These are phyloP conservation scores for Casaregolazyma suthepensis DNA, from an alignment of 1,139 yeast species.

Conservation along the genomic window DNA sequence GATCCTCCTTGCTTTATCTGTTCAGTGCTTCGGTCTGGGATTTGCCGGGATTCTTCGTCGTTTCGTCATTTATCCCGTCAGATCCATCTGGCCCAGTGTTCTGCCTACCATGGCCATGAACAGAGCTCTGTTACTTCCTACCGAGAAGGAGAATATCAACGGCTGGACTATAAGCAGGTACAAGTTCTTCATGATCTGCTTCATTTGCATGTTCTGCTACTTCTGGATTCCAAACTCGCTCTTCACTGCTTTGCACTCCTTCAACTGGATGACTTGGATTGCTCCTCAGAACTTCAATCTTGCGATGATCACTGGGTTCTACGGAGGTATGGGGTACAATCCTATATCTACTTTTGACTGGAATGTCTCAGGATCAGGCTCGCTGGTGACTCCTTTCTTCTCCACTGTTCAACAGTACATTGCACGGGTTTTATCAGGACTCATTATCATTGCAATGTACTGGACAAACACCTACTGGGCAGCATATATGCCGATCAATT, in stretches of 20 bases:
- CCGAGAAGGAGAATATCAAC: slow-evolving; percentile 31
- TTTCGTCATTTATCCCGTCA: slow-evolving; percentile 51
- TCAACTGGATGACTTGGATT: slow-evolving; percentile 63
- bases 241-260: slow-evolving; percentile 44
- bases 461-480: slow-evolving; percentile 49
- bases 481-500: slow-evolving; percentile 47
- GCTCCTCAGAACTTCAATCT: slow-evolving; percentile 48
- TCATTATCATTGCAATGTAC: slow-evolving; percentile 37
- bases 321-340: slow-evolving; percentile 48
- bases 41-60: slow-evolving; percentile 57
- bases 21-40: slow-evolving; percentile 58
- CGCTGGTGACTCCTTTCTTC: slow-evolving; percentile 41
- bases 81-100: slow-evolving; percentile 52
- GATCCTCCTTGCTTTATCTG: slow-evolving; percentile 43
- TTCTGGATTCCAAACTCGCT: slow-evolving; percentile 53
- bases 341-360: slow-evolving; percentile 51
- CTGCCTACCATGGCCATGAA: slow-evolving; percentile 53
- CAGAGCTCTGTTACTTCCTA: slow-evolving; percentile 42
- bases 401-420: slow-evolving; percentile 38
- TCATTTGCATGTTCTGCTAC: slow-evolving; percentile 41
- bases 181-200: slow-evolving; percentile 39
- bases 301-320: slow-evolving; percentile 52
- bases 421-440: slow-evolving; percentile 40
- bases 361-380: slow-evolving; percentile 35
- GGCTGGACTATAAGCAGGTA: slow-evolving; percentile 50